Percentiles rank a stretch among this genome's conserved stretches.
These are phyloP conservation scores for Sphaerulina musiva DNA, from an alignment of 2,329 filamentous ascomycete species.

Conservation along the genomic window DNA sequence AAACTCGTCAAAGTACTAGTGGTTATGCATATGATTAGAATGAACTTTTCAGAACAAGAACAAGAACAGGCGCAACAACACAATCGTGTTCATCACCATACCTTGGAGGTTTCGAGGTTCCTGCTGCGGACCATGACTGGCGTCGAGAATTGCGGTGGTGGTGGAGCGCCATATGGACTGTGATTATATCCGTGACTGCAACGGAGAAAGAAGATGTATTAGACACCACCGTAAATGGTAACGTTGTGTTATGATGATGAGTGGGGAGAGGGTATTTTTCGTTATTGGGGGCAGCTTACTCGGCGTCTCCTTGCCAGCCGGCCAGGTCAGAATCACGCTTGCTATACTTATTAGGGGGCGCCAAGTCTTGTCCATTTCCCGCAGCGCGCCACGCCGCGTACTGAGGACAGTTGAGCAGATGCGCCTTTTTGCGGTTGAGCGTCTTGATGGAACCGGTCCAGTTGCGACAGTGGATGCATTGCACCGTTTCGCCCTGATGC, in stretches of 20 bases:
- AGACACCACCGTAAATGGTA: conserved; percentile 1
- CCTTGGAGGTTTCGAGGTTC: conserved; percentile 22
- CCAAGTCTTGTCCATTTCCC: conserved; percentile 31
- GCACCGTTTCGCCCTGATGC: conserved; percentile 27
- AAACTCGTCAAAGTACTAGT: conserved; percentile 29
- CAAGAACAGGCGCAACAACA: not conserved
- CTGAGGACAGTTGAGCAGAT: conserved; percentile 27
- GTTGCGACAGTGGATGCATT: conserved; percentile 30
- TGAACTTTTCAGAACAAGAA: not conserved
- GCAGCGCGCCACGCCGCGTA: conserved; percentile 29
- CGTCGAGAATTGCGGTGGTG: conserved; percentile 12
- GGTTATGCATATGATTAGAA: not conserved
- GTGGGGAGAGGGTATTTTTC: not conserved
- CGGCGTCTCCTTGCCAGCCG: conserved; percentile 19
- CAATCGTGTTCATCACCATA: not conserved
- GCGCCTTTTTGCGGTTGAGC: conserved; percentile 31
- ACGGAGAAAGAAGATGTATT: conserved; percentile 1
- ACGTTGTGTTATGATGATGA: not conserved
- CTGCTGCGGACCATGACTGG: conserved; percentile 23
- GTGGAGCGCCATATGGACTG: conserved; percentile 11
- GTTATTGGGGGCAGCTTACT: conserved; percentile 16
- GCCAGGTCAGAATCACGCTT: conserved; percentile 24
- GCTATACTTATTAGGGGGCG: conserved; percentile 29
- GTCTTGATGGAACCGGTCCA: conserved; percentile 32
- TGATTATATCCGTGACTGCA: conserved; percentile 14